Base-by-base conservation (phyloP, 352 stramenopile genomes). In the Phytophthora kernoviae region DNA sequence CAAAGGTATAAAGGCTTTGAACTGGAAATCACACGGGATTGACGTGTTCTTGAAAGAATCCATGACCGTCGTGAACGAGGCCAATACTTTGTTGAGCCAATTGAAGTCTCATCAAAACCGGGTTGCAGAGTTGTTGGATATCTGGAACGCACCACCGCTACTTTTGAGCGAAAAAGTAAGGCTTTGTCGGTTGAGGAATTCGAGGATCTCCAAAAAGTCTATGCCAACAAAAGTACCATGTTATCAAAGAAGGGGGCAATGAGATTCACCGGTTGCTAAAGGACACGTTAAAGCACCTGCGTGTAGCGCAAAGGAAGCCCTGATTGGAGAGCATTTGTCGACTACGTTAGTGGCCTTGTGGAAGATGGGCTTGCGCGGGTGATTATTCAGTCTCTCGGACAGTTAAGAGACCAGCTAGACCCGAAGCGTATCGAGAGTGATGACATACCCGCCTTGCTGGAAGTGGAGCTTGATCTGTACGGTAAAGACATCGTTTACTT, bases 1-100 rank as follows among this genome's bases (percentile, higher is more conserved):
- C 15, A 94, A 97, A 62, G 93, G 92, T 4, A 88, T 98, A 11
- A 92, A 92, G 54, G 60, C 79, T 2, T 72, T 98, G 7, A 98
- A 98, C 55, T 98, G 93, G 93, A 97, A 97, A 42, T 96, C 79
- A 5, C 91, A 96, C 30, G 91, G 91, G 17, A 98, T 98, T 46
- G 90, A 97, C 40, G 72, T 93, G 4, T 98, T 98, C 34, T 58
- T 97, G 27, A 96, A 93, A 45, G 89, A 97, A 41, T 86, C 84
- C 15, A 91, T 96, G 77, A 77, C 81, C 0, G 79, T 96, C 30
- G 91, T 98, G 27, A 95, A 96, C 41, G 88, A 97, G 48, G 86
- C 93, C 0, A 95, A 90, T 46, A 65, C 79, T 0, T 76, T 96
- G 10, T 42, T 98, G n/a, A 83, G 73, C 9, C 85, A 94, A 40